A percentile compares a stretch with the other conserved stretches of the same genome.
Evolutionary conservation across 352 stramenopile genomes (phyloP).

Genomic region (Pythium phragmitis): DNA sequence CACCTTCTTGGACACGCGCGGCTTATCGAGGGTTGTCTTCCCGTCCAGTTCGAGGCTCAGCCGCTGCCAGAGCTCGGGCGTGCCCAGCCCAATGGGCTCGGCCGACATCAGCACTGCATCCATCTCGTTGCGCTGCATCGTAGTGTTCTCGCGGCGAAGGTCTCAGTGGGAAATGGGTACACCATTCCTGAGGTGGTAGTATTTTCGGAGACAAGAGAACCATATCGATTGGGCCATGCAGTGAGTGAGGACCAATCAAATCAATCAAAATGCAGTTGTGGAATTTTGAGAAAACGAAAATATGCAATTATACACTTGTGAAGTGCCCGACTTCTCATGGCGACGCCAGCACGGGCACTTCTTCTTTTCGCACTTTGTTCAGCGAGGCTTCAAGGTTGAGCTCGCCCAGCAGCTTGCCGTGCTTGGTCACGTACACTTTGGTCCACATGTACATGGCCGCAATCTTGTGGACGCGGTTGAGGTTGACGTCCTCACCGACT

Average conservation of each 20-base stretch:
- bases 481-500: constrained; percentile 66
- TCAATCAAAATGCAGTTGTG: neutral
- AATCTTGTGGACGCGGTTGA: constrained; percentile 72
- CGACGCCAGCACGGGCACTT: constrained; percentile 42
- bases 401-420: constrained; percentile 61
- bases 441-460: constrained; percentile 83
- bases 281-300: constrained; percentile 8
- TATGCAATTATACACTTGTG: neutral
- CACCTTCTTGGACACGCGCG: constrained; percentile 81
- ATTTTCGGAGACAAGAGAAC: constrained; percentile 19
- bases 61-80: constrained; percentile 77
- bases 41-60: constrained; percentile 79
- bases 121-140: constrained; percentile 84
- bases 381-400: constrained; percentile 69
- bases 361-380: constrained; percentile 49
- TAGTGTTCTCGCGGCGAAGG: neutral
- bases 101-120: constrained; percentile 54
- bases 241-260: neutral
- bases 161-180: constrained; percentile 17
- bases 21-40: constrained; percentile 76
- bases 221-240: constrained; percentile 10
- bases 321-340: constrained; percentile 16
- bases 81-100: constrained; percentile 55
- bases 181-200: constrained; percentile 9
- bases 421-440: constrained; percentile 77